Evolutionary conservation across 2,329 filamentous ascomycete species (phyloP), one percentile per base, ranked within the genome.

Genomic region (Onygena corvina): DNA sequence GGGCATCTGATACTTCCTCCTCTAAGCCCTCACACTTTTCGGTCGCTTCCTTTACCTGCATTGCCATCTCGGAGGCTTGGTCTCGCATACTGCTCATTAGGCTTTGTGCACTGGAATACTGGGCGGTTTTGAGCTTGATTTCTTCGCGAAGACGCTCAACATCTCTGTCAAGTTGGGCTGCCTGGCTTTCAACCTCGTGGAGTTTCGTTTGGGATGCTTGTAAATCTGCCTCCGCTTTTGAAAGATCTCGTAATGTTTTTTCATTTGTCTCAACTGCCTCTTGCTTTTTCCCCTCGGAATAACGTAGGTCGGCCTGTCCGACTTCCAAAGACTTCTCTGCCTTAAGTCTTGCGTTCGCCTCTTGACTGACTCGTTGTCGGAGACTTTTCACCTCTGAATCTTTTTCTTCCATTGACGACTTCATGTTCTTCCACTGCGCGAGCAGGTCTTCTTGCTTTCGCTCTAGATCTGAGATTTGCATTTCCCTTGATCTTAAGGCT

Each of bases 81-180:
- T 95, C 88, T 53, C 89, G 85, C 86, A 96, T 92, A 62, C 86
- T 94, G 59, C 82, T 83, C 64, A 96, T 80, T 11, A 95, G 70
- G 46, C 83, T 84, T 64, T 96, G 86, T 0, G 87, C 84, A 56
- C 82, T 94, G 48, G 78, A 77, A 60, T 94, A 89, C 65, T 95
- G 87, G 33, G 86, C 85, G 1, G 79, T 77, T 71, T 92, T 94
- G 52, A 94, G 76, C 49, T 89, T 79, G 0, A 85, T 77, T 58
- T 96, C 89, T 56, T 94, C 87, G 35, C 81, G 77, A 16, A 89
- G 70, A 14, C 74, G 72, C 4, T 74, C 74, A 27, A 81, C 76
- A 54, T 94, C 85, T 25, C 77, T 77, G 45, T 75, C 77, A 25
- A 93, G 64, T 59, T 80, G 81, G 20, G 77, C 70, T 16, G 83